Percentiles rank a stretch among this genome's conserved stretches.
phyloP scores from a whole-genome alignment of 2,329 filamentous ascomycete genomes.

The Leptographium lundbergii region DNA sequence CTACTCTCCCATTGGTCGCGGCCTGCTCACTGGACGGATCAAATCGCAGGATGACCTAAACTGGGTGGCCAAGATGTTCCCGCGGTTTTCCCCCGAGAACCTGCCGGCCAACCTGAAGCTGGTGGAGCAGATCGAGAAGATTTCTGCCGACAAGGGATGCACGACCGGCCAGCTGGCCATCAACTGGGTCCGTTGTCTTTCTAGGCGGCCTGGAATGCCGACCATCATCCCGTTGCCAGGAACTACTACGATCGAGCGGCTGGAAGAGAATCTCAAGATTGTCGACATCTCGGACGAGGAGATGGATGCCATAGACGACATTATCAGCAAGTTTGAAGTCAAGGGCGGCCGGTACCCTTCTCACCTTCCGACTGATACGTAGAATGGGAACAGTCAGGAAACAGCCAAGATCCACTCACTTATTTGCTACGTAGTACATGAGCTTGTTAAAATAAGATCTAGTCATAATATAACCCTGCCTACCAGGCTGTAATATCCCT shows the following conservation, averaged over 20 bases:
- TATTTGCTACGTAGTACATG: too few relatives aligned
- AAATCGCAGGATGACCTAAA: slow-evolving; percentile 26
- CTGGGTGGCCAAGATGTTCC: slow-evolving; percentile 24
- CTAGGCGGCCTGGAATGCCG: slow-evolving; percentile 22
- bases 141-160: slow-evolving; percentile 34
- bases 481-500: too few relatives aligned
- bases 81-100: slow-evolving; percentile 37
- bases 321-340: slow-evolving; percentile 6
- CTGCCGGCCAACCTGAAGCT: slow-evolving; percentile 37
- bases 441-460: too few relatives aligned
- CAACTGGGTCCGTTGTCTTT: slow-evolving; percentile 40
- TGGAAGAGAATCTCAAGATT: slow-evolving; percentile 33
- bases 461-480: too few relatives aligned
- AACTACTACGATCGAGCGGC: slow-evolving; percentile 24
- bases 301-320: slow-evolving; percentile 22
- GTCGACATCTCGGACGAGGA: slow-evolving; percentile 25
- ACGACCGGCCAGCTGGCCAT: slow-evolving; percentile 41
- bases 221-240: slow-evolving; percentile 36
- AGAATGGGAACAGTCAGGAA: not conserved
- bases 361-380: not conserved
- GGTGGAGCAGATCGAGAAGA: slow-evolving; percentile 28
- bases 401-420: too few relatives aligned
- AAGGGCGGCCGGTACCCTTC: slow-evolving; percentile 10
- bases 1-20: slow-evolving; percentile 24
- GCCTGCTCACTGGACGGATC: slow-evolving; percentile 32